Base-by-base conservation (phyloP, 2,329 filamentous ascomycete species). In the Pseudocercospora vitis region DNA sequence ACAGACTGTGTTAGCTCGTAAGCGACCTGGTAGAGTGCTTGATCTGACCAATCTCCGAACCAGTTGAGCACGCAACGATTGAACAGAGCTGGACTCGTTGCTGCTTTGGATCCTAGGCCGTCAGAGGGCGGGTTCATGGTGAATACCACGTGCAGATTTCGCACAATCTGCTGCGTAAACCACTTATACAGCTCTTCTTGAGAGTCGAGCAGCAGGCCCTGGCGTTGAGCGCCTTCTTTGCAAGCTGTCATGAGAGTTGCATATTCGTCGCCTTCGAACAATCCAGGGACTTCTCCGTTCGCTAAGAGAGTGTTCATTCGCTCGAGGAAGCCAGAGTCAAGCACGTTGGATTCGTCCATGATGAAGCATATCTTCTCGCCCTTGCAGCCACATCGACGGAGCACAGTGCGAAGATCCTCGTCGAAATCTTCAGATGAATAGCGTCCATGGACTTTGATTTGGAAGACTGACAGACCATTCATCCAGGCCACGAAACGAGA, bases 351-450 rank as follows among this genome's bases (percentile, higher is more conserved):
- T 76, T 99, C 94, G 70, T 99, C 94, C 91, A 99, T 97, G 77
- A 99, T 96, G 78, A 99, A 99, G 76, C 95, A 99, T 45, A 99
- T 95, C 79, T 97, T 97, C 71, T 99, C 94, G 29, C 94, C 94
- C 78, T 96, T 96, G 78, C 92, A 97, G 59, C 94, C 94, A 64
- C 90, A 95, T 53, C 94, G 84, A 40, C 94, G 87, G 33, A 99
- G 83, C 7, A 99, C 94, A 68, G 91, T 92, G 61, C 95, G 84
- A 29, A 99, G 78, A 71, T 99, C 94, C 54, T 99, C 95, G 68
- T 99, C 94, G 68, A 99, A 99, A 74, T 99, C 94, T 70, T 97
- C 94, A 1, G 89, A 89, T 12, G 94, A 96, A 74, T 99, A 99
- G 70, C 92, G 96, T 61, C 94, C 94, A 67, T 99, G 94, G 0